phyloP scores from a whole-genome alignment of 768 basidiomycete genomes.

The Mycena crocata region DNA sequence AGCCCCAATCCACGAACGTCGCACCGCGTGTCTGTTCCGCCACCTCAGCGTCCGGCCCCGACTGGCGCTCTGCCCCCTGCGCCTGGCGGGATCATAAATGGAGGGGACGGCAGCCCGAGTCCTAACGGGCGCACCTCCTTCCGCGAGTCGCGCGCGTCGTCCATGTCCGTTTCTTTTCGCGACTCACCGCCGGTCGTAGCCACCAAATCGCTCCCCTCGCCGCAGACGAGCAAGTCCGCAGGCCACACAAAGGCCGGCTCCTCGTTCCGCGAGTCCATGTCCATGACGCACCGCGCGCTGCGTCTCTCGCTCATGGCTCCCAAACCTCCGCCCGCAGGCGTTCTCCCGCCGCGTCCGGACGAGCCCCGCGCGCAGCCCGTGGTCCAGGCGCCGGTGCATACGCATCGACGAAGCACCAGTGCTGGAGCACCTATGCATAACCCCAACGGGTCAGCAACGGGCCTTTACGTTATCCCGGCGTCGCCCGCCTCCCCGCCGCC shows the following conservation, averaged over 20 bases:
- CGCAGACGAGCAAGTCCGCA: conserved; percentile 28
- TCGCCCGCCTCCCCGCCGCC: conserved; percentile 63
- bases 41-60: conserved; percentile 81
- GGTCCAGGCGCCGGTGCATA: conserved; percentile 36
- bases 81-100: conserved; percentile 48
- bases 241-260: conserved; percentile 45
- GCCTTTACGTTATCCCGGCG: conserved; percentile 55
- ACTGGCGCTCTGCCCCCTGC: conserved; percentile 78
- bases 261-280: conserved; percentile 66
- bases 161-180: conserved; percentile 23
- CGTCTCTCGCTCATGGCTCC: conserved; percentile 72
- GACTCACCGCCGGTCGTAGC: conserved; percentile 26
- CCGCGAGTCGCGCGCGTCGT: conserved; percentile 22
- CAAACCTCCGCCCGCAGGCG: conserved; percentile 69
- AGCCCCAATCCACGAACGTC: no score
- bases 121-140: conserved; percentile 21
- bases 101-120: conserved; percentile 1
- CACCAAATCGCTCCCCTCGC: conserved; percentile 11
- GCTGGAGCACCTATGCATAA: conserved; percentile 10
- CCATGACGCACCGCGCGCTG: conserved; percentile 60
- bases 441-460: background rate
- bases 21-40: conserved; percentile 69
- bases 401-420: conserved; percentile 41
- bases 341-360: conserved; percentile 76
- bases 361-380: no score